phyloP scores from a whole-genome alignment of 2,329 filamentous ascomycete genomes.

The Rugonectria rugulosa region DNA sequence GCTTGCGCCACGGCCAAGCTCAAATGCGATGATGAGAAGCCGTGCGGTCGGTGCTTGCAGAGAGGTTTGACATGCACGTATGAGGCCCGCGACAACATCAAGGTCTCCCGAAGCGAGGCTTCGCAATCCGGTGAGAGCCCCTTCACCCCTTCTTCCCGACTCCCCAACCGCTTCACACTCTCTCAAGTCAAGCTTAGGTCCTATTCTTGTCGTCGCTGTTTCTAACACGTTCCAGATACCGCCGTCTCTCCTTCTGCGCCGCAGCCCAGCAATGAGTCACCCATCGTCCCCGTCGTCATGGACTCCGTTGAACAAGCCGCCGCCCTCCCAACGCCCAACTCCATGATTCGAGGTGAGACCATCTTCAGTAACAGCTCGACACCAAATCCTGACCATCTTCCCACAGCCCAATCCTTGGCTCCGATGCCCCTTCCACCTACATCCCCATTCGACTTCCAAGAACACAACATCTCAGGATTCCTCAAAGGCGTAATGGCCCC shows the following conservation, averaged over 20 bases:
- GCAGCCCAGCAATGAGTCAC: slow-evolving; percentile 1
- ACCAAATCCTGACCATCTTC: too few species aligned
- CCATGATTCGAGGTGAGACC: slow-evolving; percentile 12
- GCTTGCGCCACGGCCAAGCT: slow-evolving; percentile 25
- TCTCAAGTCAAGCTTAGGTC: too few species aligned
- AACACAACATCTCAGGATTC: slow-evolving; percentile 19
- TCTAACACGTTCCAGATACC: background rate
- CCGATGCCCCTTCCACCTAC: slow-evolving; percentile 1
- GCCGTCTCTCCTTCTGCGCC: background rate
- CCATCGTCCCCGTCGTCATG: background rate
- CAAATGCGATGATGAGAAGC: slow-evolving; percentile 24
- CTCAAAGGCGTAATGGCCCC: slow-evolving; percentile 15
- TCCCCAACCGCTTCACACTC: background rate
- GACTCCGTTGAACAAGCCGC: slow-evolving; percentile 14
- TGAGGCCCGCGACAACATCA: slow-evolving; percentile 16
- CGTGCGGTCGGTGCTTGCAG: slow-evolving; percentile 18
- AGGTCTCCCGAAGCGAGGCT: slow-evolving; percentile 14
- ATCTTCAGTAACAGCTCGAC: too few species aligned
- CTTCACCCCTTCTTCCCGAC: background rate
- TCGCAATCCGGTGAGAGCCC: slow-evolving; percentile 12
- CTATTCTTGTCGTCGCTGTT: too few species aligned
- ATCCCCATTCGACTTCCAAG: slow-evolving; percentile 18
- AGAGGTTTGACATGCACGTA: slow-evolving; percentile 15
- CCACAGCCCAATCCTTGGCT: slow-evolving; percentile 4
- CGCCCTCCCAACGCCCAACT: slow-evolving; percentile 13